phyloP scores from a whole-genome alignment of 192 early-diverging fungal genomes.

The Coemansia aciculifera region DNA sequence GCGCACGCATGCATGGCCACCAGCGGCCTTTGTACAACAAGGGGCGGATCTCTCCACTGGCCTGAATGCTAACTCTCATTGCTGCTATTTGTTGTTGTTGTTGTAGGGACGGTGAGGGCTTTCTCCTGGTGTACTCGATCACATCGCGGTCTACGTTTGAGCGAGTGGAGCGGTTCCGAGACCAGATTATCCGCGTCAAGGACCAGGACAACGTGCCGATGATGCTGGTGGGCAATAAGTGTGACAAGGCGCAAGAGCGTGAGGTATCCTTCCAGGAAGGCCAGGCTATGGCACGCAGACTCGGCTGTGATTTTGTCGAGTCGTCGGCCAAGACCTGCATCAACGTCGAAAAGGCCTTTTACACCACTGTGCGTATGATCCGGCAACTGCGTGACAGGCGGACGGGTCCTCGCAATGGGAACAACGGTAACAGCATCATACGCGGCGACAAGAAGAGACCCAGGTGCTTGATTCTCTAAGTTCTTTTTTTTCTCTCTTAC shows the following conservation, averaged over 20 bases:
- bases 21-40: slow-evolving; percentile 7
- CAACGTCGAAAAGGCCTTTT: slow-evolving; percentile 90
- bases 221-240: slow-evolving; percentile 96
- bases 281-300: slow-evolving; percentile 66
- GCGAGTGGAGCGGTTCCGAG: slow-evolving; percentile 78
- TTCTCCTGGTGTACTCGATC: slow-evolving; percentile 90
- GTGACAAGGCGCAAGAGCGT: slow-evolving; percentile 78
- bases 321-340: slow-evolving; percentile 86
- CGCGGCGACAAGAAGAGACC: slow-evolving; percentile 50
- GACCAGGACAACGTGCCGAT: slow-evolving; percentile 82
- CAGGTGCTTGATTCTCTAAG: slow-evolving; percentile 51
- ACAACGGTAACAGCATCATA: slow-evolving; percentile 32
- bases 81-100: not conserved
- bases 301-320: slow-evolving; percentile 87
- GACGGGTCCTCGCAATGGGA: slow-evolving; percentile 37
- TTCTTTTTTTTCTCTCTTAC: not conserved
- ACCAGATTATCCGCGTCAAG: slow-evolving; percentile 91
- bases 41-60: not conserved
- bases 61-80: not conserved
- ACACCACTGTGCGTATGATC: slow-evolving; percentile 80
- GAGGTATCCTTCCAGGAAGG: slow-evolving; percentile 88
- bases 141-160: slow-evolving; percentile 87
- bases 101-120: slow-evolving; percentile 81
- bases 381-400: slow-evolving; percentile 62
- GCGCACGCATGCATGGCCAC: not conserved